These are phyloP conservation scores for Rhizophora apiculata DNA, from an alignment of 345 rosid genomes.

Conservation along the genomic window DNA sequence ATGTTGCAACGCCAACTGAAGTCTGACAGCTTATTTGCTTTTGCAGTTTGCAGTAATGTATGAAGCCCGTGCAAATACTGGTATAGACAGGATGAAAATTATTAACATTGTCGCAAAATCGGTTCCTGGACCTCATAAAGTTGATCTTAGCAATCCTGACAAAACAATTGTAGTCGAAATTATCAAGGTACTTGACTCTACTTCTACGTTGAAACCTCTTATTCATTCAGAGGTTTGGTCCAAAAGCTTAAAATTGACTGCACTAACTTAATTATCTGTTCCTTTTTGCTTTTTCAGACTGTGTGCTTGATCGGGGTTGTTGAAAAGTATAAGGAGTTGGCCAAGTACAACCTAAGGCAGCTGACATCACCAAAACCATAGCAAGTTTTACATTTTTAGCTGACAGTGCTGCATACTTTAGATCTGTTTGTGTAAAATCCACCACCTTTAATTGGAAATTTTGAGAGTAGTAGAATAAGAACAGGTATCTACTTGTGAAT, in stretches of 20 bases:
- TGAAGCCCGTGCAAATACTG: conserved; percentile 87
- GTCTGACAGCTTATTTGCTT: too few relatives aligned
- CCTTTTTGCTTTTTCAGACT: conserved; percentile 42
- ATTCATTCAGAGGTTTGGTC: too few relatives aligned
- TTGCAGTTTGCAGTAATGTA: conserved; percentile 92
- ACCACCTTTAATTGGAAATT: too few relatives aligned
- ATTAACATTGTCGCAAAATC: conserved; percentile 86
- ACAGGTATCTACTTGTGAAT: too few relatives aligned
- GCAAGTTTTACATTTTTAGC: neutral
- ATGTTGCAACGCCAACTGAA: too few relatives aligned
- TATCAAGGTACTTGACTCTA: conserved; percentile 55
- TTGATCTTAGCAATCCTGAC: conserved; percentile 86
- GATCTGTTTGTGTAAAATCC: too few relatives aligned
- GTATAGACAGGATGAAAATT: conserved; percentile 86
- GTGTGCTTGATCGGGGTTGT: conserved; percentile 88
- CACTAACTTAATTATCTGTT: neutral
- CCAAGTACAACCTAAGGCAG: conserved; percentile 87
- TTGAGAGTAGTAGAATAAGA: too few relatives aligned
- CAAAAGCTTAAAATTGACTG: too few relatives aligned
- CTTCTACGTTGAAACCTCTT: neutral
- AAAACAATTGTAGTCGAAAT: conserved; percentile 81
- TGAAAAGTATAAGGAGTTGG: conserved; percentile 90
- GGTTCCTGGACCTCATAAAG: conserved; percentile 86
- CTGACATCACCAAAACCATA: conserved; percentile 53
- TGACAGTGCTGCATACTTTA: too few relatives aligned